Conservation (phyloP, 306 rosid species). For the Prosopis cineraria region DNA sequence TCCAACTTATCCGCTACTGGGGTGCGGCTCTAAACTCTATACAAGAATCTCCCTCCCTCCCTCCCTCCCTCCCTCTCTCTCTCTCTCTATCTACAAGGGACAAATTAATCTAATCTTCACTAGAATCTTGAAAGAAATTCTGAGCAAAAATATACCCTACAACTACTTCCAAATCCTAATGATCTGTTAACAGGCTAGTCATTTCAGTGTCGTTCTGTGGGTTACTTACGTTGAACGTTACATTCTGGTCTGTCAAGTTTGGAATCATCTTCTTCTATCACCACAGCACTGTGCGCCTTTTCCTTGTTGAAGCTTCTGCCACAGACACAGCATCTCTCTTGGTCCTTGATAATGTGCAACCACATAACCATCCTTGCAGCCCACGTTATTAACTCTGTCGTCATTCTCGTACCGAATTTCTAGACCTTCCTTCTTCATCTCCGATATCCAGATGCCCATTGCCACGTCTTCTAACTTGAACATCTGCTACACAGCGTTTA, state of each 20-base stretch:
- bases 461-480: conserved; percentile 99
- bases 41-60: conserved; percentile 44
- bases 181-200: conserved; percentile 29
- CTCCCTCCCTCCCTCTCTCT: no score
- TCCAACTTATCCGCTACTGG: no score
- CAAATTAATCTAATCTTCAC: conserved; percentile 27
- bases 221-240: conserved; percentile 8
- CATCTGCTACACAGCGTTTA: conserved; percentile 61
- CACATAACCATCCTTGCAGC: conserved; percentile 88
- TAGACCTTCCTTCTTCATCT: conserved; percentile 71
- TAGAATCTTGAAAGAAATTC: conserved; percentile 16
- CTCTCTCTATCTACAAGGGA: conserved; percentile 21
- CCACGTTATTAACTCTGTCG: conserved; percentile 59
- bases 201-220: background rate
- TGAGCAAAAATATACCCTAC: conserved; percentile 39
- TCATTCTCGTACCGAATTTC: conserved; percentile 74
- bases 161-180: conserved; percentile 26
- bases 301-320: conserved; percentile 86
- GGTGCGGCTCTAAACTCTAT: conserved; percentile 45
- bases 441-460: conserved; percentile 98
- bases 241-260: conserved; percentile 24
- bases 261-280: conserved; percentile 41
- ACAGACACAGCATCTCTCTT: conserved; percentile 90
- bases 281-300: conserved; percentile 79
- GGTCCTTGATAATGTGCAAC: conserved; percentile 99